Percentiles rank a stretch among this genome's conserved stretches.
phyloP scores from a whole-genome alignment of 805 yeast species.

The Alloascoidea hylecoeti region DNA sequence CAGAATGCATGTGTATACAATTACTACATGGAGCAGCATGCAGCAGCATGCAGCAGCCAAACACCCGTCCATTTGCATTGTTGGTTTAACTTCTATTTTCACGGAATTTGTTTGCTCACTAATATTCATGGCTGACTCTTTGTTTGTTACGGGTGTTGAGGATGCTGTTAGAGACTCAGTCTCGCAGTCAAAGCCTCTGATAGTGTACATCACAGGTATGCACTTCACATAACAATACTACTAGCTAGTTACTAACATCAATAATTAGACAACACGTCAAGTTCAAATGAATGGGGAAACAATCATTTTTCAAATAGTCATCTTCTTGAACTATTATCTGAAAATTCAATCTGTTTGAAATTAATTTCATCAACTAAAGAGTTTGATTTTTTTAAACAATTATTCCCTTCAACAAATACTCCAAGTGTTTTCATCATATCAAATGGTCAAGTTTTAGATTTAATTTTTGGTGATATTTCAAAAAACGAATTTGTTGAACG shows the following conservation, averaged over 20 bases:
- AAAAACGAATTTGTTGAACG: constrained; percentile 13
- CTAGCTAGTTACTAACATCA: no score
- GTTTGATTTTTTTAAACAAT: constrained; percentile 32
- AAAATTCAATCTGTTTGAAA: constrained; percentile 27
- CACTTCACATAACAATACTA: constrained; percentile 2
- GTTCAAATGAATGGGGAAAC: no score
- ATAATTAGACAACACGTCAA: no score
- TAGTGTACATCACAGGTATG: background rate
- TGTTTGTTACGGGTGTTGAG: background rate
- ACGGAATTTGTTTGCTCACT: no score
- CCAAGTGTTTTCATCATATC: constrained; percentile 48
- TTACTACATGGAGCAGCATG: no score
- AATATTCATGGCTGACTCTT: no score
- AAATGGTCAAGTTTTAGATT: constrained; percentile 29
- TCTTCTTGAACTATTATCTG: no score
- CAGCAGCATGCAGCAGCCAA: no score
- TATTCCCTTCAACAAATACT: constrained; percentile 33
- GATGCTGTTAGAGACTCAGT: background rate
- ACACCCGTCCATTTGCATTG: no score
- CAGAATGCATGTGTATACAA: no score
- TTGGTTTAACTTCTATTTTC: no score
- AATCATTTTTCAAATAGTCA: no score
- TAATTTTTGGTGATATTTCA: constrained; percentile 21
- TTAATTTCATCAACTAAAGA: constrained; percentile 27
- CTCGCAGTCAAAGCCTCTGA: background rate